Evolutionary conservation across 345 rosid genomes (phyloP).

Genomic region (Ailanthus altissimus): DNA sequence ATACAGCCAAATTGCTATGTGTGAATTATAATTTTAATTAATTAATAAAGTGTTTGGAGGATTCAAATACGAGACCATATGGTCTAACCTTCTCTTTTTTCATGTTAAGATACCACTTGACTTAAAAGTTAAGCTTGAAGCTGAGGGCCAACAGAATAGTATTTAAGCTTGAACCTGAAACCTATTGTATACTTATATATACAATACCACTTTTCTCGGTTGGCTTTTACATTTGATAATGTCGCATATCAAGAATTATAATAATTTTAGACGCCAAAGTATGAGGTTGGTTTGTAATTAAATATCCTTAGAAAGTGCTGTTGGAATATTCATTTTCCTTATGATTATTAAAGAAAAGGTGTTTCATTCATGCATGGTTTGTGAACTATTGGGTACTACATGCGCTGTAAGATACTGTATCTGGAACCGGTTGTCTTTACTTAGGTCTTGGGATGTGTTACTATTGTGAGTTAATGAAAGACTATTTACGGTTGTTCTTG

Average conservation of each 20-base stretch:
- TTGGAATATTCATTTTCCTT: not conserved
- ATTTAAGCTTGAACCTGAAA: not conserved
- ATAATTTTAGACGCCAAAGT: not conserved
- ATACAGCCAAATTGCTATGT: too few relatives aligned
- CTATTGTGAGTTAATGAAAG: not conserved
- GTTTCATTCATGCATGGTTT: not conserved
- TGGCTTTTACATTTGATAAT: constrained; percentile 2
- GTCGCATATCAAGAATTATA: not conserved
- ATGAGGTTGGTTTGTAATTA: not conserved
- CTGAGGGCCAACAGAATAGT: too few relatives aligned
- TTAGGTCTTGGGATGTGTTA: not conserved
- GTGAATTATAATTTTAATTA: too few relatives aligned
- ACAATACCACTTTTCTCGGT: not conserved
- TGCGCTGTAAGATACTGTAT: not conserved
- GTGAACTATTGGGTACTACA: not conserved
- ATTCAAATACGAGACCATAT: too few relatives aligned
- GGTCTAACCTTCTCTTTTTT: too few relatives aligned
- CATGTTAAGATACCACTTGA: too few relatives aligned
- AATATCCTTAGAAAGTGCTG: not conserved
- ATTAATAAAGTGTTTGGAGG: too few relatives aligned
- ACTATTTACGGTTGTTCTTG: not conserved
- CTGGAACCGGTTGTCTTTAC: not conserved
- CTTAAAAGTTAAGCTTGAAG: too few relatives aligned
- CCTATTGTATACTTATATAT: not conserved
- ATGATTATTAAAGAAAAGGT: not conserved